Conservation (phyloP, 2,329 filamentous ascomycete genomes). For the Catunica adiposa region DNA sequence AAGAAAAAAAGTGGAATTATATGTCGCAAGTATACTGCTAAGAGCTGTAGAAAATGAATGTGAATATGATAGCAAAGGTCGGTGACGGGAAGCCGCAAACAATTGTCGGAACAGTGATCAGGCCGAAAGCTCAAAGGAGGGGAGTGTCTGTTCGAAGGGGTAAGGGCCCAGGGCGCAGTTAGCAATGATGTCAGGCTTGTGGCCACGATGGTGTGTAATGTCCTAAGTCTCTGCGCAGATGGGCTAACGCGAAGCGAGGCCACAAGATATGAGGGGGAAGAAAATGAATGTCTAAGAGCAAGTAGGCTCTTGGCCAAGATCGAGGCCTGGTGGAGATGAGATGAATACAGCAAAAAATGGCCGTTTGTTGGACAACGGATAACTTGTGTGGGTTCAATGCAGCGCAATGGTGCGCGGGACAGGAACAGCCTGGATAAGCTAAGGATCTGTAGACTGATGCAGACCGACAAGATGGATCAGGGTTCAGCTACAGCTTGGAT, state of each 20-base stretch:
- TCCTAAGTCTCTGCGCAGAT: background rate
- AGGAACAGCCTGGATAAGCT: background rate
- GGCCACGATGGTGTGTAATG: background rate
- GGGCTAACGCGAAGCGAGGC: background rate
- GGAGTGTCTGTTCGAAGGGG: background rate
- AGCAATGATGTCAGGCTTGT: background rate
- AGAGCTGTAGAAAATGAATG: background rate
- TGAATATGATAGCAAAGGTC: background rate
- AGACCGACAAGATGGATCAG: constrained; percentile 1
- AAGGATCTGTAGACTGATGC: background rate
- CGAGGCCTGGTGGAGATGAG: background rate
- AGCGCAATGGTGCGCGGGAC: background rate
- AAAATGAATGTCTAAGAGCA: background rate
- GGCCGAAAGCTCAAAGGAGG: background rate
- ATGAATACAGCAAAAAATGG: background rate
- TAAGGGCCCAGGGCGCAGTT: background rate
- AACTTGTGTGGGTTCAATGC: background rate
- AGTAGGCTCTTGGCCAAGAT: background rate
- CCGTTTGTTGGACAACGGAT: background rate
- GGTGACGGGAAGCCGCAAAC: background rate
- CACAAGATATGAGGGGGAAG: background rate
- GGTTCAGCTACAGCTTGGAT: background rate
- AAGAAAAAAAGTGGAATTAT: background rate
- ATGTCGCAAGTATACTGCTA: background rate
- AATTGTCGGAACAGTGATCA: background rate